A percentile compares a stretch with the other conserved stretches of the same genome.
phyloP scores from a whole-genome alignment of 495 filamentous ascomycete species.

The Mytilinidion resinicola region DNA sequence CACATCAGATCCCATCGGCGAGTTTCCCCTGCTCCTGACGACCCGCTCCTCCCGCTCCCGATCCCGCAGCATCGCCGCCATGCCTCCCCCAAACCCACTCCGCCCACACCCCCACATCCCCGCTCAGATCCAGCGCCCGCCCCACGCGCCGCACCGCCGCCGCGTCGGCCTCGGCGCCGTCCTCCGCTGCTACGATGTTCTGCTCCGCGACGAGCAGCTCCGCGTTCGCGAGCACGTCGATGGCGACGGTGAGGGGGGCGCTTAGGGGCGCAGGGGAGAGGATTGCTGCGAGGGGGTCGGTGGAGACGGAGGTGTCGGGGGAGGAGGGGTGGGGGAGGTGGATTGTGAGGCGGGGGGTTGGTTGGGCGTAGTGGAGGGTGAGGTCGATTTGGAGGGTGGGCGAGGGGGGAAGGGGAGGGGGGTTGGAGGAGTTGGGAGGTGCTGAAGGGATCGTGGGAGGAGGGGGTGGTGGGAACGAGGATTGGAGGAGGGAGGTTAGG shows the following conservation, averaged over 20 bases:
- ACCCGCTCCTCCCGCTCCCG: no score
- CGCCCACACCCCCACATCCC: constrained; percentile 33
- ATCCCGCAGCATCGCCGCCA: no score
- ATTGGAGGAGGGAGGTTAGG: constrained; percentile 26
- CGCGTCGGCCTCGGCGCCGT: constrained; percentile 1
- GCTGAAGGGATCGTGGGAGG: neutral
- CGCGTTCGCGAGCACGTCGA: constrained; percentile 30
- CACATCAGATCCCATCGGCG: neutral
- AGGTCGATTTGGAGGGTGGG: constrained; percentile 10
- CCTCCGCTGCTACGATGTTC: constrained; percentile 13
- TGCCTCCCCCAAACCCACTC: constrained; percentile 30
- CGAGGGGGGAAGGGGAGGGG: neutral
- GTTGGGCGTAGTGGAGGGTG: constrained; percentile 11
- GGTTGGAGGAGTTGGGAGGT: neutral
- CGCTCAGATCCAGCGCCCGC: constrained; percentile 30
- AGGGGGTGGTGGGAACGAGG: constrained; percentile 11
- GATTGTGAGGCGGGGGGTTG: constrained; percentile 11
- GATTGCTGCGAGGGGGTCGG: neutral
- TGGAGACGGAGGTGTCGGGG: neutral
- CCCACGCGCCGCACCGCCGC: constrained; percentile 22
- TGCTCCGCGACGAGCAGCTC: constrained; percentile 25
- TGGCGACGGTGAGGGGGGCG: constrained; percentile 3
- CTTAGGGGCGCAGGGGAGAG: neutral
- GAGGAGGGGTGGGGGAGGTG: constrained; percentile 13
- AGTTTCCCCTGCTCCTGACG: no score